phyloP scores from a whole-genome alignment of 768 basidiomycete genomes.

The Suillus luteus region DNA sequence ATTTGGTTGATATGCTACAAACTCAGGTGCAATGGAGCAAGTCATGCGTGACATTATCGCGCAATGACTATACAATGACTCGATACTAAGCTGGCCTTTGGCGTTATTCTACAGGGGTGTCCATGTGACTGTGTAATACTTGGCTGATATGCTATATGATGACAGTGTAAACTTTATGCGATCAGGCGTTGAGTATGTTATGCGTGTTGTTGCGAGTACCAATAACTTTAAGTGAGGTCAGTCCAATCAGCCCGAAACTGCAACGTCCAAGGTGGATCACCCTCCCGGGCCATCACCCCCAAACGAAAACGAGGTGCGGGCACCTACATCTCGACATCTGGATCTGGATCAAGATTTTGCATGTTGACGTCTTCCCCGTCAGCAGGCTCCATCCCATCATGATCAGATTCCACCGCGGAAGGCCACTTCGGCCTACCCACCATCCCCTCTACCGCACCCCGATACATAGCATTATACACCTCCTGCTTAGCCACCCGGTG shows the following conservation, averaged over 20 bases:
- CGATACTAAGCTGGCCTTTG: background rate
- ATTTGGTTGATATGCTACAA: background rate
- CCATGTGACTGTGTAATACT: background rate
- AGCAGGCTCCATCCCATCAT: background rate
- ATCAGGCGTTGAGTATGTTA: background rate
- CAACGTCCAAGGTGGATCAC: background rate
- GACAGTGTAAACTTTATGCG: background rate
- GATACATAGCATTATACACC: slow-evolving; percentile 40
- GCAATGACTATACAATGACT: background rate
- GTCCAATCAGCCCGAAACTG: background rate
- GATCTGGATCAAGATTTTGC: background rate
- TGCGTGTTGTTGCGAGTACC: background rate
- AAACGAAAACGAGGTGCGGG: background rate
- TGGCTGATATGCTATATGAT: slow-evolving; percentile 5
- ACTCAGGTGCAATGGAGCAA: background rate
- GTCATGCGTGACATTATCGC: too few relatives aligned
- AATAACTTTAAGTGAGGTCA: slow-evolving; percentile 2
- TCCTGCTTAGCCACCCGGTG: slow-evolving; percentile 48
- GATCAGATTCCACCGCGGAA: background rate
- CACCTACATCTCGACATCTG: background rate
- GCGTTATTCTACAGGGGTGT: background rate
- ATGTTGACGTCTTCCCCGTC: background rate
- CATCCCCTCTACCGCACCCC: slow-evolving; percentile 26
- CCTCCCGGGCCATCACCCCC: background rate
- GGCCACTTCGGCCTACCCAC: background rate